These are phyloP conservation scores for Solanum appendiculatum DNA, from an alignment of 257 asterid genomes.

Conservation along the genomic window DNA sequence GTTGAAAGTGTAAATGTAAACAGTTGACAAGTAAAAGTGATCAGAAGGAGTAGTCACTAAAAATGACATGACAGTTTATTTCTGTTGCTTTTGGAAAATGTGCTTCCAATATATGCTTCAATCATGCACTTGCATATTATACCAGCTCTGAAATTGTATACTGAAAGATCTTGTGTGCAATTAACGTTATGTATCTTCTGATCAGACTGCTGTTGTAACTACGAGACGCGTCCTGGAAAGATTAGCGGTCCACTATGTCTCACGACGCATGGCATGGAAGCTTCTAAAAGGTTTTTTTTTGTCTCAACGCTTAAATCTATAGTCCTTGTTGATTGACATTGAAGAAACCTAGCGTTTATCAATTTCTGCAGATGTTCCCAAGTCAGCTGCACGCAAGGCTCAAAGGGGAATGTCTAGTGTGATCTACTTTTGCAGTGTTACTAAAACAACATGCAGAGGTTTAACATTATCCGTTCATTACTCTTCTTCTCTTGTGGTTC, in stretches of 20 bases:
- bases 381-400: slow-evolving; percentile 85
- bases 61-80: not conserved
- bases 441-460: slow-evolving; percentile 79
- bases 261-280: slow-evolving; percentile 86
- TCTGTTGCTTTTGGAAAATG: not conserved
- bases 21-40: not conserved
- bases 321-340: not conserved
- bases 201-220: slow-evolving; percentile 67
- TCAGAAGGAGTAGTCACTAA: not conserved
- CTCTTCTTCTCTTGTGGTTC: not conserved
- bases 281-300: slow-evolving; percentile 55
- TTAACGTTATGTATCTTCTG: not conserved
- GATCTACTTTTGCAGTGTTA: slow-evolving; percentile 39
- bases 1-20: too few relatives aligned
- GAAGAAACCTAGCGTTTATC: not conserved
- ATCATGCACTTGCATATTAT: not conserved
- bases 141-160: not conserved
- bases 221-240: slow-evolving; percentile 78
- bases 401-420: slow-evolving; percentile 49
- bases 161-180: not conserved
- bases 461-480: not conserved
- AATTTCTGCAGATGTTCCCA: slow-evolving; percentile 51
- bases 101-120: not conserved
- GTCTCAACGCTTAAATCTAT: not conserved
- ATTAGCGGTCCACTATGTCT: slow-evolving; percentile 60